Evolutionary conservation across 768 basidiomycete genomes (phyloP).

Genomic region (Galerina sulciceps): DNA sequence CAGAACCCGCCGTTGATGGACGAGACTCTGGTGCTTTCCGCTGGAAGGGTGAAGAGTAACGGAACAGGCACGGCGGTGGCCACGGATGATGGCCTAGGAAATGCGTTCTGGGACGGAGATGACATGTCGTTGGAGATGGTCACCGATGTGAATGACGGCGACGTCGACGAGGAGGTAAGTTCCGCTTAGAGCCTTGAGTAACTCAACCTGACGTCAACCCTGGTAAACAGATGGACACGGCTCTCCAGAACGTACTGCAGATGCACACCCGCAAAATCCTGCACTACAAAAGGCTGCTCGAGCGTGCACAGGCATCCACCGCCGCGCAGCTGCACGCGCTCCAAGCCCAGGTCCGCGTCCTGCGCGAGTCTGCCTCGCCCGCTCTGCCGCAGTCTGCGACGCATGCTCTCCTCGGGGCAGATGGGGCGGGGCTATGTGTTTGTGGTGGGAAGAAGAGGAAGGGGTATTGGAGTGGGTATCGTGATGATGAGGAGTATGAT

Average conservation of each 20-base stretch:
- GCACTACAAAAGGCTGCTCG: slow-evolving; percentile 79
- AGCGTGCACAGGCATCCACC: slow-evolving; percentile 77
- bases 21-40: slow-evolving; percentile 16
- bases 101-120: slow-evolving; percentile 46
- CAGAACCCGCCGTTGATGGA: slow-evolving; percentile 4
- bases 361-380: slow-evolving; percentile 48
- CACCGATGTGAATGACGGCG: slow-evolving; percentile 61
- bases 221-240: slow-evolving; percentile 37
- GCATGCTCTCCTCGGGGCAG: slow-evolving; percentile 22
- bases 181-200: slow-evolving; percentile 1
- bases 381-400: slow-evolving; percentile 14
- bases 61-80: slow-evolving; percentile 31
- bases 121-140: slow-evolving; percentile 75
- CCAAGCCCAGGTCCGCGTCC: slow-evolving; percentile 76
- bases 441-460: slow-evolving; percentile 67
- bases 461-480: slow-evolving; percentile 78
- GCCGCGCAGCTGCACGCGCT: slow-evolving; percentile 86
- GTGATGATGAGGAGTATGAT: slow-evolving; percentile 51
- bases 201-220: neutral
- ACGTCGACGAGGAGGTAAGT: slow-evolving; percentile 72
- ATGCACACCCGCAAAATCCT: slow-evolving; percentile 62
- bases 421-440: slow-evolving; percentile 39
- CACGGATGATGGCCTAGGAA: slow-evolving; percentile 31
- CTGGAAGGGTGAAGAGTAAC: slow-evolving; percentile 24
- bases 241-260: slow-evolving; percentile 40